Conservation (phyloP, 2,329 filamentous ascomycete genomes). For the Zasmidium citrigriseum region DNA sequence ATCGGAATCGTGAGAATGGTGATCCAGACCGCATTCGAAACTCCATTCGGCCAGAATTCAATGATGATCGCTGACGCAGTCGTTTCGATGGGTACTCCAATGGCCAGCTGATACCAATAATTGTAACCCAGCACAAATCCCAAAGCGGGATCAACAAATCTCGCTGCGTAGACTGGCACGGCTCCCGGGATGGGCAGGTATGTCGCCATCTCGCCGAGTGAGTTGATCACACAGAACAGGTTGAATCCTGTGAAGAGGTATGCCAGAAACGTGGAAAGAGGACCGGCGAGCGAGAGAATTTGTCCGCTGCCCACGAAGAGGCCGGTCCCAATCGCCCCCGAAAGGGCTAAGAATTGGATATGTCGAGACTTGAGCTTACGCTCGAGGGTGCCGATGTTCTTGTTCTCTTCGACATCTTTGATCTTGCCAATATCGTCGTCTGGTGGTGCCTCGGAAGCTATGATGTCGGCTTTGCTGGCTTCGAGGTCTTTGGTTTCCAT, state of each 20-base stretch:
- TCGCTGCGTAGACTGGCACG: conserved; percentile 18
- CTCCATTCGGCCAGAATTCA: conserved; percentile 34
- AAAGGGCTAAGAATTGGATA: conserved; percentile 62
- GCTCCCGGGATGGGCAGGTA: conserved; percentile 50
- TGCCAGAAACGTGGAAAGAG: conserved; percentile 39
- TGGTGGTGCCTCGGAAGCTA: neutral
- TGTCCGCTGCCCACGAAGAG: conserved; percentile 32
- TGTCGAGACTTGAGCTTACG: conserved; percentile 62
- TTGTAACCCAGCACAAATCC: conserved; percentile 49
- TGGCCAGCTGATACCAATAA: conserved; percentile 49
- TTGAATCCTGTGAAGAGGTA: conserved; percentile 40
- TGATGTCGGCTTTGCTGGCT: neutral
- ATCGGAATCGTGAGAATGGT: conserved; percentile 32
- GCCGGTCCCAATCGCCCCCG: conserved; percentile 38
- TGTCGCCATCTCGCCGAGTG: conserved; percentile 59
- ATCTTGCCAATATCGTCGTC: conserved; percentile 4
- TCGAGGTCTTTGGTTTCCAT: neutral
- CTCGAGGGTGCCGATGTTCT: conserved; percentile 29
- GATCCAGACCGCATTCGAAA: conserved; percentile 47
- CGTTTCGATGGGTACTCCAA: conserved; percentile 39
- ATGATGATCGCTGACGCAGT: conserved; percentile 35
- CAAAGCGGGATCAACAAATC: conserved; percentile 43
- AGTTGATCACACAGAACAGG: conserved; percentile 46
- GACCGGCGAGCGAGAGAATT: conserved; percentile 30
- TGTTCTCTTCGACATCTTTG: conserved; percentile 5